These are phyloP conservation scores for Leishmania turanica DNA, from an alignment of 208 protist genomes.

Conservation along the genomic window DNA sequence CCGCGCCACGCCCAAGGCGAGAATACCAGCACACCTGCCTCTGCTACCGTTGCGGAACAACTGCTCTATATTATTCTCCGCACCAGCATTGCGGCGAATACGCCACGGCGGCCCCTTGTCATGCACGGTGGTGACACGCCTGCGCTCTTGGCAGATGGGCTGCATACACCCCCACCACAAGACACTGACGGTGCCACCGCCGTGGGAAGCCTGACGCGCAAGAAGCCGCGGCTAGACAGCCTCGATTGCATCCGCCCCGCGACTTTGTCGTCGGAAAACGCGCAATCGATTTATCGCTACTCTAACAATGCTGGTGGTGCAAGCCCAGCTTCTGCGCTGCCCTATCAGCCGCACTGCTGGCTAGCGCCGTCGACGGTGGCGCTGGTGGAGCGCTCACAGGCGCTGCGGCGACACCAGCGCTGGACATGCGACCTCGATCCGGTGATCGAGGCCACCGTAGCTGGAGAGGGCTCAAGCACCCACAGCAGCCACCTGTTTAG, in stretches of 20 bases:
- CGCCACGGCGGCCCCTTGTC: neutral
- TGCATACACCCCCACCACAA: slow-evolving; percentile 5
- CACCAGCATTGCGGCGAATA: slow-evolving; percentile 62
- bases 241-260: neutral
- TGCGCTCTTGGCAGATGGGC: neutral
- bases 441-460: slow-evolving; percentile 60
- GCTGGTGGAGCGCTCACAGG: slow-evolving; percentile 50
- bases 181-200: neutral
- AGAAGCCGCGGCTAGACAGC: slow-evolving; percentile 16
- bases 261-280: neutral
- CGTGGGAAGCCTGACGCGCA: slow-evolving; percentile 7
- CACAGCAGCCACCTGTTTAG: neutral
- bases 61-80: slow-evolving; percentile 85
- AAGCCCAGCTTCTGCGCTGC: slow-evolving; percentile 10
- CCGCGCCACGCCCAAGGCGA: neutral
- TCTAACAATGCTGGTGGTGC: neutral
- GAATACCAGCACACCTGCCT: neutral
- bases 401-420: slow-evolving; percentile 47
- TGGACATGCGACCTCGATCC: slow-evolving; percentile 78
- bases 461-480: slow-evolving; percentile 3
- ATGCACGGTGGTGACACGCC: neutral
- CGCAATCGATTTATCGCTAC: neutral
- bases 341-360: slow-evolving; percentile 52
- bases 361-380: slow-evolving; percentile 49
- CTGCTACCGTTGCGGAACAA: slow-evolving; percentile 44